phyloP scores from a whole-genome alignment of 768 basidiomycete genomes.

The Leccinum broughii region DNA sequence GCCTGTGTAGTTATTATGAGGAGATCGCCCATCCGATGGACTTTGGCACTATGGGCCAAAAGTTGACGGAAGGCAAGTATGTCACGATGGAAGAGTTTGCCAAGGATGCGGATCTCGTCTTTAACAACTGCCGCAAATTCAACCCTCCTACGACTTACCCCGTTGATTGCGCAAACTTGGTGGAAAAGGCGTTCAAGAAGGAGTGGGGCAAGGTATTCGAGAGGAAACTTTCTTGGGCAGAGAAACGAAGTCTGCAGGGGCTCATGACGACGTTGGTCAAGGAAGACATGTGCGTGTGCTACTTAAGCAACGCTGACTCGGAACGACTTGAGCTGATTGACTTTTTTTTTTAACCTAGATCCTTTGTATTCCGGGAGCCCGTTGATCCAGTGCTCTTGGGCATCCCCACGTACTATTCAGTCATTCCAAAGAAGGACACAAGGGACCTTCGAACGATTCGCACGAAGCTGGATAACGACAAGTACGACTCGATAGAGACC shows the following conservation, averaged over 20 bases:
- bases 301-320: too few species aligned
- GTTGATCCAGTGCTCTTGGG: conserved; percentile 85
- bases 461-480: conserved; percentile 76
- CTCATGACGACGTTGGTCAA: conserved; percentile 68
- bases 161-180: conserved; percentile 62
- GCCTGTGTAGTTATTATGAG: conserved; percentile 72
- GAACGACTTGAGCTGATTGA: not conserved
- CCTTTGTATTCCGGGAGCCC: conserved; percentile 77
- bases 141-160: conserved; percentile 84
- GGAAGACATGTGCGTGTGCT: conserved; percentile 59
- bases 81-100: conserved; percentile 78
- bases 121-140: conserved; percentile 89
- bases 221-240: conserved; percentile 69
- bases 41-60: conserved; percentile 75
- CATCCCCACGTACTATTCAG: conserved; percentile 86
- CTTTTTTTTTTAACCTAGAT: conserved; percentile 45
- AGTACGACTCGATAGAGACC: conserved; percentile 74
- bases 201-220: conserved; percentile 84
- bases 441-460: conserved; percentile 85
- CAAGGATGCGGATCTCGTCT: conserved; percentile 78
- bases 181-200: conserved; percentile 76
- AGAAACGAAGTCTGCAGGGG: conserved; percentile 76
- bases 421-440: conserved; percentile 83
- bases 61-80: conserved; percentile 69
- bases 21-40: conserved; percentile 96